Evolutionary conservation across 2,329 filamentous ascomycete genomes (phyloP).

Genomic region (Nectriaceae sp.): DNA sequence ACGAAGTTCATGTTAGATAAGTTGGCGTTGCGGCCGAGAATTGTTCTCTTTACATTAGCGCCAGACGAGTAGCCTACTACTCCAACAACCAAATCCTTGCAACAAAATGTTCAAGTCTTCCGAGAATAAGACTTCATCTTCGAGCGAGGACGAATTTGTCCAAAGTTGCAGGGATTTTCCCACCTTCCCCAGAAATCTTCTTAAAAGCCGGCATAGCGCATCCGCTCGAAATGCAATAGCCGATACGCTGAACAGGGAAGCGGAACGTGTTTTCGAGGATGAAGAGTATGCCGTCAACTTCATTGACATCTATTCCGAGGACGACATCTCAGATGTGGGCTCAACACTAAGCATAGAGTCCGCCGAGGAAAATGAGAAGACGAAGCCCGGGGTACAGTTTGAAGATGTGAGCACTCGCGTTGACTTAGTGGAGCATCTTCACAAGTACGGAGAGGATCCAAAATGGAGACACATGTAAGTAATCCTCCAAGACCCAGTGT

Average conservation of each 20-base stretch:
- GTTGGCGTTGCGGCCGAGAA: no score
- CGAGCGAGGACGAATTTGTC: not conserved
- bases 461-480: constrained; percentile 15
- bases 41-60: no score
- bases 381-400: no score
- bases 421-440: no score
- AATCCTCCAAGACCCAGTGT: not conserved
- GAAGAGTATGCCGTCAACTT: constrained; percentile 1
- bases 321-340: not conserved
- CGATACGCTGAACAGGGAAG: not conserved
- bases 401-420: no score
- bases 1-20: no score
- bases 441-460: not conserved
- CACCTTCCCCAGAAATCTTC: not conserved
- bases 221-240: not conserved
- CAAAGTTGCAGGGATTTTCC: not conserved
- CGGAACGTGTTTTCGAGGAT: not conserved
- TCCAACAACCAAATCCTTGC: no score
- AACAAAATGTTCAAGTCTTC: no score
- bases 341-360: not conserved
- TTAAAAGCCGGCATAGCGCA: not conserved
- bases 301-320: not conserved
- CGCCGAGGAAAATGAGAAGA: no score
- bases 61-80: no score
- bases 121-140: no score